Percentiles rank a stretch among this genome's conserved stretches.
These are phyloP conservation scores for Lactifluus echinatus DNA, from an alignment of 768 basidiomycete species.

Conservation along the genomic window DNA sequence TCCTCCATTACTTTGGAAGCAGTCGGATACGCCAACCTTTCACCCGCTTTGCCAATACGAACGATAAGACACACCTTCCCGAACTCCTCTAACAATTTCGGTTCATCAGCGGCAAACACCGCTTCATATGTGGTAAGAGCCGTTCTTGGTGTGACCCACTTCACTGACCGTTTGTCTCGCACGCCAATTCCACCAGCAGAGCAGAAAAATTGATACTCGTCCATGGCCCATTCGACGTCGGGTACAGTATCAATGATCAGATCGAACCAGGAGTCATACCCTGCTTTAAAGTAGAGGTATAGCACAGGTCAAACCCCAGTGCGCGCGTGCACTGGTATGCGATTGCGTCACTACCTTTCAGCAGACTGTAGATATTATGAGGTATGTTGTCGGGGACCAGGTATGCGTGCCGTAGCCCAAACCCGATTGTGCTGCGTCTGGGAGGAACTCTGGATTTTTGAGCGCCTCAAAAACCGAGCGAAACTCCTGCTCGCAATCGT, in stretches of 20 bases:
- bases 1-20: not conserved
- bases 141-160: conserved; percentile 3
- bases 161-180: not conserved
- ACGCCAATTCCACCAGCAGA: not conserved
- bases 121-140: not conserved
- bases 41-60: not conserved
- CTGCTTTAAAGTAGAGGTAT: not conserved
- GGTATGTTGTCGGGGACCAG: conserved; percentile 22
- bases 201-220: too few species aligned
- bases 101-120: not conserved
- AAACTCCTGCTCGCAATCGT: conserved; percentile 10
- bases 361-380: not conserved
- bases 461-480: conserved; percentile 22
- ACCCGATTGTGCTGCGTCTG: conserved; percentile 33
- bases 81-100: not conserved
- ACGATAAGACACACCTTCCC: conserved; percentile 4
- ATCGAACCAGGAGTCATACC: too few species aligned
- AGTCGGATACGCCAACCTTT: not conserved
- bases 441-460: conserved; percentile 28
- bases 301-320: conserved; percentile 1
- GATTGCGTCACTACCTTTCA: conserved; percentile 2
- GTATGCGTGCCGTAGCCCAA: conserved; percentile 33
- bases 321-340: not conserved
- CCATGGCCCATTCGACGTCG: too few species aligned
- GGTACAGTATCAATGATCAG: too few species aligned